Percentiles rank a stretch among this genome's conserved stretches.
Conservation (phyloP, 495 filamentous ascomycete genomes). For the Penicillium herquei region DNA sequence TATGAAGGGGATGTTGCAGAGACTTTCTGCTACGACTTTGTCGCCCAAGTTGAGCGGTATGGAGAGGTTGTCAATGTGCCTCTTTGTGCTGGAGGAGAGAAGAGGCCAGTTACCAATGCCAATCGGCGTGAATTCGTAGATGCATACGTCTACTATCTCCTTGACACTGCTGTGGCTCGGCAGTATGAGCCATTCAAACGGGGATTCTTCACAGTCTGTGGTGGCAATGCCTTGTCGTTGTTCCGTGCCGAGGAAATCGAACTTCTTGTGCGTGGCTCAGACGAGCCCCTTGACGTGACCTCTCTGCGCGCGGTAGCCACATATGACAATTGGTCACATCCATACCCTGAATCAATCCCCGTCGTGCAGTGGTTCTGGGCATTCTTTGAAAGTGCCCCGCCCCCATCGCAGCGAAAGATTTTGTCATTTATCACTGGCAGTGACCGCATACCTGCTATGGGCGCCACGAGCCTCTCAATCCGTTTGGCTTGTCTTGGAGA, state of each 20-base stretch:
- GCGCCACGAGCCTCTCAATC: slow-evolving; percentile 77
- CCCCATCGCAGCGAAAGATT: slow-evolving; percentile 71
- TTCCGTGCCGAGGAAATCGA: slow-evolving; percentile 97
- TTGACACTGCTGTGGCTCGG: slow-evolving; percentile 73
- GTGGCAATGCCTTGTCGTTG: slow-evolving; percentile 82
- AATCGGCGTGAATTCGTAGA: slow-evolving; percentile 90
- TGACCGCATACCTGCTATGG: slow-evolving; percentile 89
- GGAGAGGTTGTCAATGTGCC: slow-evolving; percentile 62
- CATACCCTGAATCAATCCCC: slow-evolving; percentile 54
- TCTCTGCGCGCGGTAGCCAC: slow-evolving; percentile 74
- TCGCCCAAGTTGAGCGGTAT: slow-evolving; percentile 74
- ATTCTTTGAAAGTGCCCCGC: slow-evolving; percentile 63
- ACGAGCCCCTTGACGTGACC: slow-evolving; percentile 75
- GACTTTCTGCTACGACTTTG: slow-evolving; percentile 82
- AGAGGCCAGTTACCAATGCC: slow-evolving; percentile 73
- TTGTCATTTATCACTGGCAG: slow-evolving; percentile 91
- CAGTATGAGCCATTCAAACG: slow-evolving; percentile 96
- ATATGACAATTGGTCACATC: slow-evolving; percentile 74
- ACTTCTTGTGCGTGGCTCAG: slow-evolving; percentile 83
- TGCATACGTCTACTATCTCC: slow-evolving; percentile 75
- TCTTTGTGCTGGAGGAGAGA: slow-evolving; percentile 74
- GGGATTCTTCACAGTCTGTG: slow-evolving; percentile 91
- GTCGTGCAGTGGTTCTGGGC: slow-evolving; percentile 89
- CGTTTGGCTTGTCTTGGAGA: slow-evolving; percentile 73
- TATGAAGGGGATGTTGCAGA: slow-evolving; percentile 83